Evolutionary conservation across 495 filamentous ascomycete species (phyloP).

Genomic region (Penicillium odoratum): DNA sequence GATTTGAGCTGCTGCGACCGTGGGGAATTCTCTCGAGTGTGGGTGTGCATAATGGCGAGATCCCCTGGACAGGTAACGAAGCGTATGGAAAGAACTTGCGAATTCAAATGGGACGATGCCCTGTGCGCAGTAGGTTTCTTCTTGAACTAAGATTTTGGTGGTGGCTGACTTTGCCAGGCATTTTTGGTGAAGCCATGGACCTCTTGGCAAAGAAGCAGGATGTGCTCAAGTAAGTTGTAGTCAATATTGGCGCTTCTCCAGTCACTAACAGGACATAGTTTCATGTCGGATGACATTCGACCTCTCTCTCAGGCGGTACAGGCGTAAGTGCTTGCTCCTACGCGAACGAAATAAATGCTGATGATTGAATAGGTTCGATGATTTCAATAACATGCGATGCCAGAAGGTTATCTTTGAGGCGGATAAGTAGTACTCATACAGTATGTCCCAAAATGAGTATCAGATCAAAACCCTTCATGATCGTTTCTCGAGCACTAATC

Average conservation of each 20-base stretch:
- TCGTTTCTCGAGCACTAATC: no score
- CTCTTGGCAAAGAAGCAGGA: constrained; percentile 58
- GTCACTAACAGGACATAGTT: constrained; percentile 25
- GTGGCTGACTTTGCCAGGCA: constrained; percentile 22
- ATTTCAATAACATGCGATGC: constrained; percentile 38
- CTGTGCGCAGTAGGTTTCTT: constrained; percentile 53
- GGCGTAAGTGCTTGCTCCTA: no score
- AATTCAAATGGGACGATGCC: constrained; percentile 89
- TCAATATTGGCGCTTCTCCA: background rate
- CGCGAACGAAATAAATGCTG: background rate
- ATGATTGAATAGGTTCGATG: constrained; percentile 28
- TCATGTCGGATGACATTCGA: constrained; percentile 39
- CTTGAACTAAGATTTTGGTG: background rate
- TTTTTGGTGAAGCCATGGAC: constrained; percentile 61
- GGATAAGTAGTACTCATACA: constrained; percentile 19
- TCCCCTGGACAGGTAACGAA: constrained; percentile 82
- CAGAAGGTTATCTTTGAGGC: constrained; percentile 43
- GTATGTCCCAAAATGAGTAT: no score
- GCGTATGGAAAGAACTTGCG: constrained; percentile 88
- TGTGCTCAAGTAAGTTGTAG: constrained; percentile 26
- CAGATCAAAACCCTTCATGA: no score
- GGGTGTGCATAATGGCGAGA: constrained; percentile 85
- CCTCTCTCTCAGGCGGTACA: constrained; percentile 36
- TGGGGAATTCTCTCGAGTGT: constrained; percentile 82
- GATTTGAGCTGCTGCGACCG: constrained; percentile 81